phyloP scores from a whole-genome alignment of 257 asterid species.

The Forsythia viridissima region DNA sequence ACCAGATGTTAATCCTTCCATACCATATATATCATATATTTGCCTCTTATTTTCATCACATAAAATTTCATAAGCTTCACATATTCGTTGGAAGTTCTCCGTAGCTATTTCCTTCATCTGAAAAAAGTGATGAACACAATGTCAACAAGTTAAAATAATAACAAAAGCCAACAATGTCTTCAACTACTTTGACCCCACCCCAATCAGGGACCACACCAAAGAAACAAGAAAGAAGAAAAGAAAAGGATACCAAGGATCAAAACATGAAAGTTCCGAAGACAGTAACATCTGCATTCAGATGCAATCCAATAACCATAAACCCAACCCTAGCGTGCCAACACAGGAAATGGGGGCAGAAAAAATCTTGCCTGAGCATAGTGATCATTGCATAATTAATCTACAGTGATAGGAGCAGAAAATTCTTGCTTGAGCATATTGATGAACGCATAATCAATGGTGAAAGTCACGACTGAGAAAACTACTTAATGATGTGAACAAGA shows the following conservation, averaged over 20 bases:
- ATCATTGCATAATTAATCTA: background rate
- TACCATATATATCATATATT: conserved; percentile 91
- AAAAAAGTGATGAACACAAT: conserved; percentile 12
- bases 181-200: conserved; percentile 1
- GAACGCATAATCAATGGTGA: background rate
- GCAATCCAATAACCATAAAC: conserved; percentile 5
- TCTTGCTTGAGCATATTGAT: background rate
- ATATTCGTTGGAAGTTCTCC: conserved; percentile 92
- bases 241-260: background rate
- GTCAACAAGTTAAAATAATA: conserved; percentile 15
- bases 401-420: background rate
- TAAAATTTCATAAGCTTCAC: conserved; percentile 95
- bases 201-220: background rate
- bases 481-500: background rate
- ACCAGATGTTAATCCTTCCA: conserved; percentile 94
- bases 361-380: conserved; percentile 6
- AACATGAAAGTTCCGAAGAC: conserved; percentile 7
- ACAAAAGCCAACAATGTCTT: conserved; percentile 5
- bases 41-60: conserved; percentile 74
- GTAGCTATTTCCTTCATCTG: conserved; percentile 98
- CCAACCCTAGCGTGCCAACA: background rate
- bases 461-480: background rate
- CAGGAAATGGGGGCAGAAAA: background rate
- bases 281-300: background rate
- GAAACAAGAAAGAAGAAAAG: background rate